These are phyloP conservation scores for Leccinum ochraceum DNA, from an alignment of 768 basidiomycete genomes.

Conservation along the genomic window DNA sequence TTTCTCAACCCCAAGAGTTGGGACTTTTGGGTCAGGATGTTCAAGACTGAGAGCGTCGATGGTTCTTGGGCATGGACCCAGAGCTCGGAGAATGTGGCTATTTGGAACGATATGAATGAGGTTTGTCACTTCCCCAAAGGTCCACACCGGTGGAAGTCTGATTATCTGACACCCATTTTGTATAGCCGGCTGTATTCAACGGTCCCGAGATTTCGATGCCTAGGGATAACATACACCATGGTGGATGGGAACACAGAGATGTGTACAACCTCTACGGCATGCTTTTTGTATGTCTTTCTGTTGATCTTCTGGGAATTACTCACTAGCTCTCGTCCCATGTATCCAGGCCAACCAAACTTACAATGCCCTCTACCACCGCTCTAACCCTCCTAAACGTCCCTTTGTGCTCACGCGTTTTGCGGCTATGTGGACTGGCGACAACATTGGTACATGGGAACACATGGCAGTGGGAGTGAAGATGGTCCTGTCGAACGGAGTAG, in stretches of 20 bases:
- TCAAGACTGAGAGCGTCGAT: slow-evolving; percentile 57
- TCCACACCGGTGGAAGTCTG: neutral
- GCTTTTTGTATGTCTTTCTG: slow-evolving; percentile 64
- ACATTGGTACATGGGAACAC: slow-evolving; percentile 98
- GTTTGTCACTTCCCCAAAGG: slow-evolving; percentile 39
- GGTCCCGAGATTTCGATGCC: slow-evolving; percentile 93
- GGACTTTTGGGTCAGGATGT: slow-evolving; percentile 89
- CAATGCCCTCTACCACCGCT: slow-evolving; percentile 75
- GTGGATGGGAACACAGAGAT: slow-evolving; percentile 98
- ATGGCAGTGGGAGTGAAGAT: slow-evolving; percentile 94
- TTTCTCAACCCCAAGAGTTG: slow-evolving; percentile 91
- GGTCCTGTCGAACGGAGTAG: slow-evolving; percentile 85
- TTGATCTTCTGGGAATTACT: neutral
- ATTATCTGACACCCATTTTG: slow-evolving; percentile 4
- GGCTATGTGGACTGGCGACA: slow-evolving; percentile 99
- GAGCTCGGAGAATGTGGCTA: slow-evolving; percentile 81
- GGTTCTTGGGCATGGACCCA: slow-evolving; percentile 74
- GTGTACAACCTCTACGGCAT: slow-evolving; percentile 98
- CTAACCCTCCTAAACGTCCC: slow-evolving; percentile 75
- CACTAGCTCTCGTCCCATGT: neutral
- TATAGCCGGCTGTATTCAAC: slow-evolving; percentile 96
- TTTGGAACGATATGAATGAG: slow-evolving; percentile 99
- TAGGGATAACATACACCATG: slow-evolving; percentile 78
- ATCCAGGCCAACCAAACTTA: slow-evolving; percentile 79
- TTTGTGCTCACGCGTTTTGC: slow-evolving; percentile 96